Evolutionary conservation across 73 alveolate species (phyloP).

Genomic region (Paramecium biaurelia): DNA sequence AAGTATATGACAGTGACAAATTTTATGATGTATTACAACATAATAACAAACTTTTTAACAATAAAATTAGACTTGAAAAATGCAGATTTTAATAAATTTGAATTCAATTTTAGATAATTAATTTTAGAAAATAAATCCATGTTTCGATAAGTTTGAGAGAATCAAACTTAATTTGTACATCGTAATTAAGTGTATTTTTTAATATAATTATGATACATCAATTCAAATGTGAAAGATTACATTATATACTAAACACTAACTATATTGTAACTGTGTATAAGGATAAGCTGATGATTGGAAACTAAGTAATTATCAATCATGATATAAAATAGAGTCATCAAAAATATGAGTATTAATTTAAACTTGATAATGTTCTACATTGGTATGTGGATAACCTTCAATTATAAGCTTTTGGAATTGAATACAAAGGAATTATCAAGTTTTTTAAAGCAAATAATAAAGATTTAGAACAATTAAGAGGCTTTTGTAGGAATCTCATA

Average conservation of each 20-base stretch:
- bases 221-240: not conserved
- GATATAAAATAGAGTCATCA: not conserved
- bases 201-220: not conserved
- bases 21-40: not conserved
- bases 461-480: not conserved
- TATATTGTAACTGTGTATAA: not conserved
- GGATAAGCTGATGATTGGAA: not conserved
- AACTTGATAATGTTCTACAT: not conserved
- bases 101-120: not conserved
- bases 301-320: not conserved
- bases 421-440: not conserved
- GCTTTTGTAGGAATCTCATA: not conserved
- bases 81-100: not conserved
- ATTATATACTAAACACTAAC: not conserved
- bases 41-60: not conserved
- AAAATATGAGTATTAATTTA: not conserved
- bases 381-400: not conserved
- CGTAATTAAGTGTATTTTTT: not conserved
- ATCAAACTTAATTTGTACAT: not conserved
- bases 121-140: not conserved
- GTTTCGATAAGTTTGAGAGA: not conserved
- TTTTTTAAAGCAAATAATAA: not conserved
- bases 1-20: not conserved
- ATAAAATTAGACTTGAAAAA: not conserved
- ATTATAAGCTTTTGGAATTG: not conserved